Base-by-base conservation (phyloP, 2,329 filamentous ascomycete species). In the Diaporthe batatas region DNA sequence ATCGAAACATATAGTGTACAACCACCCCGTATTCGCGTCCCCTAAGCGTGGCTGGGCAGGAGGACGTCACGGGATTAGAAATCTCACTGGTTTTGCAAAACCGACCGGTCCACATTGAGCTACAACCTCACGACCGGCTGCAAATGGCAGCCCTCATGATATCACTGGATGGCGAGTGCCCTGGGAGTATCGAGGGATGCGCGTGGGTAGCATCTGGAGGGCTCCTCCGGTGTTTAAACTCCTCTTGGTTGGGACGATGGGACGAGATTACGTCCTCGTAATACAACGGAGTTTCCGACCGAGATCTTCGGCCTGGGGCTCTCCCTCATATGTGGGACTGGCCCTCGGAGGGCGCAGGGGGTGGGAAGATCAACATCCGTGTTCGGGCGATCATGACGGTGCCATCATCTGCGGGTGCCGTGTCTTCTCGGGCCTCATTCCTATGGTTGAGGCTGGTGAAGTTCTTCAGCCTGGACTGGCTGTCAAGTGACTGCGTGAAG, bases 141-240 rank as follows among this genome's bases (percentile, higher is more conserved):
- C 29, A 21, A 47, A 53, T n/a, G 29, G 6, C n/a, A 18, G 29
- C 7, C 8, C 25, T 5, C 59, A 23, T 65, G 29, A 65, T 21
- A 51, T 65, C 62, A 51, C 29, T 29, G 23, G n/a, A 11, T 6
- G 62, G 14, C 32, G 25, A 51, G 42, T 29, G 44, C 32, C 62
- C 12, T 39, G 21, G 14, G 32, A 23, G 32, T n/a, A n/a, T 21
- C 5, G 29, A 7, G 29, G 44, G 36, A 39, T 14, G 21, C n/a
- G n/a, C 36, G 34, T 59, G 57, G 57, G 32, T 11, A 34, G 25
- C 16, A 3, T 11, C 6, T 25, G 44, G 49, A 12, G 11, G 62
- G 62, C 62, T 65, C 32, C 62, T 53, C 62, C 23, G 62, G 53
- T 67, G 32, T 67, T 39, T 39, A 25, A 12, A 21, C 44, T 53